These are phyloP conservation scores for Stromatinia cepivora DNA, from an alignment of 2,329 filamentous ascomycete genomes.

Conservation along the genomic window DNA sequence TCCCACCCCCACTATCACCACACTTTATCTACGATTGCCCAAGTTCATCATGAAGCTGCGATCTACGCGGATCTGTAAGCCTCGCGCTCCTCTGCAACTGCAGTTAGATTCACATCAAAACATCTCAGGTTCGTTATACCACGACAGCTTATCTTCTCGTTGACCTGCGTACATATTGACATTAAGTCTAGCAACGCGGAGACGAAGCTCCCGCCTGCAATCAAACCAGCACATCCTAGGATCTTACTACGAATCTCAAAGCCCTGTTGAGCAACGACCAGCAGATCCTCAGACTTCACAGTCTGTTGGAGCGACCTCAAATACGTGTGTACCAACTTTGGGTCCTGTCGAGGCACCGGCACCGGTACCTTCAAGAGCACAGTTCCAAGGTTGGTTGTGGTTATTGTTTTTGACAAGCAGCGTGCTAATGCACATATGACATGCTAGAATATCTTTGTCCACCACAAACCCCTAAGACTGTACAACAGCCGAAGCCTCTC, in stretches of 20 bases:
- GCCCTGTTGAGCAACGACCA: conserved; percentile 27
- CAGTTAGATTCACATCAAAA: too few species aligned
- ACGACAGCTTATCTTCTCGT: conserved; percentile 20
- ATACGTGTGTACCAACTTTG: conserved; percentile 28
- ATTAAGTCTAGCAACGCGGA: conserved; percentile 23
- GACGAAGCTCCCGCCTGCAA: conserved; percentile 30
- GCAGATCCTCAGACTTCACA: conserved; percentile 27
- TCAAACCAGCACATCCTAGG: conserved; percentile 26
- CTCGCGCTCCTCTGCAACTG: too few species aligned
- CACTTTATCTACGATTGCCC: conserved; percentile 23
- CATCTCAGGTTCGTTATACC: conserved; percentile 9
- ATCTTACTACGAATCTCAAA: too few species aligned
- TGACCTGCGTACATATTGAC: conserved; percentile 25
- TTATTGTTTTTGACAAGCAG: conserved; percentile 28
- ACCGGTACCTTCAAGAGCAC: conserved; percentile 26
- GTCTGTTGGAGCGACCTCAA: conserved; percentile 26
- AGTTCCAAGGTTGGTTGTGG: conserved; percentile 30
- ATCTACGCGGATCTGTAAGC: background rate
- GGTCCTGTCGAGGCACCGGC: conserved; percentile 27
- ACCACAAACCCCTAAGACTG: conserved; percentile 26
- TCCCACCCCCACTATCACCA: conserved; percentile 15
- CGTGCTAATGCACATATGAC: conserved; percentile 27
- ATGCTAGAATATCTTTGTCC: conserved; percentile 27
- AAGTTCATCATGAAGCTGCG: conserved; percentile 21
- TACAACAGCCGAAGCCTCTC: too few species aligned